Evolutionary conservation across 2,329 filamentous ascomycete species (phyloP).

Genomic region (Botryotinia calthae): DNA sequence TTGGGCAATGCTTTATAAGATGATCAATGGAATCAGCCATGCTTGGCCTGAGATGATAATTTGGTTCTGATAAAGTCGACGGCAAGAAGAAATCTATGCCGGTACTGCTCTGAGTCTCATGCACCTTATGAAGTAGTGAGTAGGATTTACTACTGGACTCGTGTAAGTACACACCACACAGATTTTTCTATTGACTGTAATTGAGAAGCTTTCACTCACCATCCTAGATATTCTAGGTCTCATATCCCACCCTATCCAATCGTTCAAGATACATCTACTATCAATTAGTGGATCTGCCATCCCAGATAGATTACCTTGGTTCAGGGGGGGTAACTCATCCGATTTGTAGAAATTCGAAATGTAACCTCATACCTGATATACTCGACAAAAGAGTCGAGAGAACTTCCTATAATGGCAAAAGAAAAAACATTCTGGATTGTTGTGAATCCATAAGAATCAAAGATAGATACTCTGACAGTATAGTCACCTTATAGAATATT

Average conservation of each 20-base stretch:
- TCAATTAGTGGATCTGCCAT: not conserved
- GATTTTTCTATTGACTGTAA: not conserved
- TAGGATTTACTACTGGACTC: not conserved
- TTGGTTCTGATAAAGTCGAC: conserved; percentile 5
- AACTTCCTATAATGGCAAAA: no score
- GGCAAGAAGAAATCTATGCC: not conserved
- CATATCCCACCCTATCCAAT: not conserved
- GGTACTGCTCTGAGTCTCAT: not conserved
- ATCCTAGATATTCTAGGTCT: not conserved
- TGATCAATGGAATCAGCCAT: not conserved
- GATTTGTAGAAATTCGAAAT: not conserved
- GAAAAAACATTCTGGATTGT: no score
- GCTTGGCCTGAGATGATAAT: not conserved
- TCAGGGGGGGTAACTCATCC: not conserved
- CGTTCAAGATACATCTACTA: not conserved
- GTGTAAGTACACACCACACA: not conserved
- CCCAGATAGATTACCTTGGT: not conserved
- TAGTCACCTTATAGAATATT: no score
- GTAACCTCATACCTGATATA: not conserved
- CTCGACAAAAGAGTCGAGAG: not conserved
- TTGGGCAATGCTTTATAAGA: not conserved
- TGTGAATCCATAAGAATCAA: no score
- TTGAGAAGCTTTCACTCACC: not conserved
- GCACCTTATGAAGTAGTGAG: not conserved
- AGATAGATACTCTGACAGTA: no score